Percentiles rank a stretch among this genome's conserved stretches.
These are phyloP conservation scores for Geranomyces michiganensis DNA, from an alignment of 192 early-diverging fungal genomes.

Conservation along the genomic window DNA sequence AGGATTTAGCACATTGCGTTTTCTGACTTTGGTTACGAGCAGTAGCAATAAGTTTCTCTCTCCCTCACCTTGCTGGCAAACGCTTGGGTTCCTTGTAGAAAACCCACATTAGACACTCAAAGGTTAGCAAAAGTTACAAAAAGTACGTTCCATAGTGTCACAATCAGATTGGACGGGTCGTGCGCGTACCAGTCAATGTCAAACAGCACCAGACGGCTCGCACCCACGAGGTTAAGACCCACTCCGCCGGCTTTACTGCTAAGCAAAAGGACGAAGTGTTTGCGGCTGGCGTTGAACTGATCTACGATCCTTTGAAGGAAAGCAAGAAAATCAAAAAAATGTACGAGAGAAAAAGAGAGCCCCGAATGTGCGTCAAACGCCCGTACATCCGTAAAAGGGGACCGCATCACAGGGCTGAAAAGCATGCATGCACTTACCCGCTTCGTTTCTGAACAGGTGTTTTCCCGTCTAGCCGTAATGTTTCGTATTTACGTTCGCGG, in stretches of 20 bases:
- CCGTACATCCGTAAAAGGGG: too few species aligned
- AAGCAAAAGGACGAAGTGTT: constrained; percentile 50
- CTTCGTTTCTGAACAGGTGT: constrained; percentile 40
- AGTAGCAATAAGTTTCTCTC: too few species aligned
- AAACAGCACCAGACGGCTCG: constrained; percentile 57
- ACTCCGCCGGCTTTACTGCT: constrained; percentile 63
- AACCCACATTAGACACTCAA: background rate
- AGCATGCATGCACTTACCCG: constrained; percentile 12
- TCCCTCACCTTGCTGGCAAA: constrained; percentile 41
- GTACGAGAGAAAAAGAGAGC: too few species aligned
- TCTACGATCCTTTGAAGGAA: constrained; percentile 45
- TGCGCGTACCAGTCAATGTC: constrained; percentile 60
- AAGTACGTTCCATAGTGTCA: background rate
- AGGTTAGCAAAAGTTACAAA: background rate
- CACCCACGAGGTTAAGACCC: constrained; percentile 65
- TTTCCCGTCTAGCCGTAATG: constrained; percentile 63
- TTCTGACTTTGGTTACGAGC: constrained; percentile 56
- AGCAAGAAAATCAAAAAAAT: too few species aligned
- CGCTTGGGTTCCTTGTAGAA: constrained; percentile 46
- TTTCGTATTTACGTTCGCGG: constrained; percentile 31
- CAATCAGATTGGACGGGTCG: too few species aligned
- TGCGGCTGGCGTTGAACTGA: constrained; percentile 40
- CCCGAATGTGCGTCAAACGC: too few species aligned
- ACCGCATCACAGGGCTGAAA: too few species aligned
- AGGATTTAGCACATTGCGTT: constrained; percentile 28